Conservation (phyloP, 2,329 filamentous ascomycete species). For the Colletotrichum spaethianum region DNA sequence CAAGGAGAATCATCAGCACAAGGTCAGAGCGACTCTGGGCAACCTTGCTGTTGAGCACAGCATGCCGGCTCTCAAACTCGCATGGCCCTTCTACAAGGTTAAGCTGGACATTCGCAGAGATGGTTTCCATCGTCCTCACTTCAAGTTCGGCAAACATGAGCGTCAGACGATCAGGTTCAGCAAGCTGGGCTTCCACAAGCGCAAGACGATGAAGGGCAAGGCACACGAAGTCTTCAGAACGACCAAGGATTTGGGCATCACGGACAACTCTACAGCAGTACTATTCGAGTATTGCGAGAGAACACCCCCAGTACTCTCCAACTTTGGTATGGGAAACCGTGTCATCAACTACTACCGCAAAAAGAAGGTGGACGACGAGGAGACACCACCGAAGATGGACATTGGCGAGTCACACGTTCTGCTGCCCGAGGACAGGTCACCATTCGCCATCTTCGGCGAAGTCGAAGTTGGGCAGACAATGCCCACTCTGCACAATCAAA, state of each 20-base stretch:
- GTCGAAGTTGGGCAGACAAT: slow-evolving; percentile 93
- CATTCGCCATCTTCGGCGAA: slow-evolving; percentile 94
- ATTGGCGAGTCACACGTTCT: slow-evolving; percentile 92
- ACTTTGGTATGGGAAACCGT: slow-evolving; percentile 97
- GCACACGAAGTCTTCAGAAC: slow-evolving; percentile 83
- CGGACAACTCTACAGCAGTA: slow-evolving; percentile 89
- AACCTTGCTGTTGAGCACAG: slow-evolving; percentile 96
- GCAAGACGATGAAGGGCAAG: slow-evolving; percentile 86
- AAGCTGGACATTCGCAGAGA: slow-evolving; percentile 81
- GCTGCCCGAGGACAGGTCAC: slow-evolving; percentile 93
- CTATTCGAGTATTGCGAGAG: slow-evolving; percentile 98
- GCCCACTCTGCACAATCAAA: slow-evolving; percentile 92
- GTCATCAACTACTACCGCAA: slow-evolving; percentile 98
- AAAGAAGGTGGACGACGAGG: slow-evolving; percentile 80
- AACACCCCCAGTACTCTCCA: slow-evolving; percentile 90
- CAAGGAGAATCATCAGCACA: slow-evolving; percentile 97
- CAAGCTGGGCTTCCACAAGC: slow-evolving; percentile 81
- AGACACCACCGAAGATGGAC: slow-evolving; percentile 82
- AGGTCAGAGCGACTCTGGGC: slow-evolving; percentile 91
- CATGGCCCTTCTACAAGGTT: slow-evolving; percentile 97
- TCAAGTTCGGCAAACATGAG: slow-evolving; percentile 78
- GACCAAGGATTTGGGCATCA: slow-evolving; percentile 86
- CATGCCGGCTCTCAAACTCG: slow-evolving; percentile 89
- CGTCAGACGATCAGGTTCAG: slow-evolving; percentile 80
- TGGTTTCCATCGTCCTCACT: slow-evolving; percentile 86